Conservation (phyloP, 208 protist species). For the Leishmania braziliensis region DNA sequence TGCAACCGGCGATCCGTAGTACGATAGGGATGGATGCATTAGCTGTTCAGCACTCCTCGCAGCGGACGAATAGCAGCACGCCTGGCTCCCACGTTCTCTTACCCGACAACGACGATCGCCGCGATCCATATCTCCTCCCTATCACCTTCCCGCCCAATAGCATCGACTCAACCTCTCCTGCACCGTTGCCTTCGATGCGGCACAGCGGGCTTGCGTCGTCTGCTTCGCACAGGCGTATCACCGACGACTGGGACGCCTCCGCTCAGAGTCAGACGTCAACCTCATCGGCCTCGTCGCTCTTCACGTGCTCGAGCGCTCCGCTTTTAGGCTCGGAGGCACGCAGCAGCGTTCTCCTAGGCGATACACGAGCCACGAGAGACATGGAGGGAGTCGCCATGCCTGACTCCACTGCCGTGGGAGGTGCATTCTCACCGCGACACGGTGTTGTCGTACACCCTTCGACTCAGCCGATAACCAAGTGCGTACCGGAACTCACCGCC, state of each 20-base stretch:
- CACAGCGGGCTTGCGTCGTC: neutral
- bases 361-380: neutral
- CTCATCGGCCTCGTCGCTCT: neutral
- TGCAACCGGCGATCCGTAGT: neutral
- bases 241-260: neutral
- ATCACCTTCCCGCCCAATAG: neutral
- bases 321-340: neutral
- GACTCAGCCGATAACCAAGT: neutral
- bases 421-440: neutral
- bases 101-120: neutral
- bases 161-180: neutral
- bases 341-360: neutral
- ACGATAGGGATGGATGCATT: neutral
- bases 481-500: neutral
- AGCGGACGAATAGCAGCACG: neutral
- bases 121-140: neutral
- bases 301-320: neutral
- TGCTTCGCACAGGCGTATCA: neutral
- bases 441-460: neutral
- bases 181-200: conserved; percentile 18
- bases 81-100: neutral
- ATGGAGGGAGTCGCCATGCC: neutral
- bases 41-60: neutral
- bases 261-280: neutral
- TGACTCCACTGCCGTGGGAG: neutral